Evolutionary conservation across 768 basidiomycete species (phyloP).

Genomic region (Mycena leptocephala): DNA sequence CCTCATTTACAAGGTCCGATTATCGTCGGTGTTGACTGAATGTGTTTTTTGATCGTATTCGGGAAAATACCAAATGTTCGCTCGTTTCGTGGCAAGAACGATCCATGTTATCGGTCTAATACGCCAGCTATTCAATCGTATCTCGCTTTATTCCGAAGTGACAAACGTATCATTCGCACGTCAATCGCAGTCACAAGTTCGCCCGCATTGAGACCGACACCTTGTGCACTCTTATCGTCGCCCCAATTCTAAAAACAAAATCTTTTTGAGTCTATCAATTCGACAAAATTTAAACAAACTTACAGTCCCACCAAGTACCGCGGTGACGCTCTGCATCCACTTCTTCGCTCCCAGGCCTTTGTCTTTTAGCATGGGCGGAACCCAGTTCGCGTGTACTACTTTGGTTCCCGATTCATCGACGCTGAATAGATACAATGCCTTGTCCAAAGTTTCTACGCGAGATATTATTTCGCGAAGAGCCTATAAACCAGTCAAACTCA

Average conservation of each 20-base stretch:
- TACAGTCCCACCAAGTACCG: not conserved
- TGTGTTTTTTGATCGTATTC: too few relatives aligned
- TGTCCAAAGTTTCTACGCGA: not conserved
- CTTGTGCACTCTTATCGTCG: not conserved
- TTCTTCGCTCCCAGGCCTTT: not conserved
- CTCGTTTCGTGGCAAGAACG: too few relatives aligned
- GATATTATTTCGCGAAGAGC: not conserved
- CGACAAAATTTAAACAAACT: not conserved
- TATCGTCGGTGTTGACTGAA: too few relatives aligned
- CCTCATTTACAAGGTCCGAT: too few relatives aligned
- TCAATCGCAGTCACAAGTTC: not conserved
- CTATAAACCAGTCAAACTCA: not conserved
- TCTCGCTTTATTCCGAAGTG: not conserved
- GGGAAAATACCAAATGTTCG: too few relatives aligned
- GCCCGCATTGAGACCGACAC: not conserved
- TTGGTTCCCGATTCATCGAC: not conserved
- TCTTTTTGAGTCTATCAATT: not conserved
- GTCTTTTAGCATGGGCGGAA: not conserved
- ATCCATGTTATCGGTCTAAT: too few relatives aligned
- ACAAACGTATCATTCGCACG: not conserved
- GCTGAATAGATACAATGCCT: not conserved
- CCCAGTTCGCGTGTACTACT: not conserved
- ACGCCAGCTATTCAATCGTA: too few relatives aligned
- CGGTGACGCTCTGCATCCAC: not conserved
- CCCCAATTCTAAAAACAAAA: not conserved